Evolutionary conservation across 129 eudicot species (phyloP).

Genomic region (Daucus carota): DH1_v3.0 NC_030384.2:34669001-34669500

Average conservation of each 20-base stretch:
- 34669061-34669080: background rate
- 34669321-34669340: background rate
- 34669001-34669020: slow-evolving; percentile 92
- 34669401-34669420: background rate
- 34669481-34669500: background rate
- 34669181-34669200: slow-evolving; percentile 37
- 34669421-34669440: background rate
- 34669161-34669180: background rate
- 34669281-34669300: background rate
- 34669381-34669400: background rate
- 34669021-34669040: slow-evolving; percentile 77
- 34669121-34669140: background rate
- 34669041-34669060: background rate
- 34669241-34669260: slow-evolving; percentile 54
- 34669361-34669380: background rate
- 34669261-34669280: slow-evolving; percentile 11
- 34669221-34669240: slow-evolving; percentile 71
- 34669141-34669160: background rate
- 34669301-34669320: background rate
- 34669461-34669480: background rate
- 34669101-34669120: background rate
- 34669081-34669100: background rate
- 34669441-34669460: background rate
- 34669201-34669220: slow-evolving; percentile 91
- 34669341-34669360: background rate